phyloP scores from a whole-genome alignment of 2,329 filamentous ascomycete genomes.

The Colletotrichum magnum region DNA sequence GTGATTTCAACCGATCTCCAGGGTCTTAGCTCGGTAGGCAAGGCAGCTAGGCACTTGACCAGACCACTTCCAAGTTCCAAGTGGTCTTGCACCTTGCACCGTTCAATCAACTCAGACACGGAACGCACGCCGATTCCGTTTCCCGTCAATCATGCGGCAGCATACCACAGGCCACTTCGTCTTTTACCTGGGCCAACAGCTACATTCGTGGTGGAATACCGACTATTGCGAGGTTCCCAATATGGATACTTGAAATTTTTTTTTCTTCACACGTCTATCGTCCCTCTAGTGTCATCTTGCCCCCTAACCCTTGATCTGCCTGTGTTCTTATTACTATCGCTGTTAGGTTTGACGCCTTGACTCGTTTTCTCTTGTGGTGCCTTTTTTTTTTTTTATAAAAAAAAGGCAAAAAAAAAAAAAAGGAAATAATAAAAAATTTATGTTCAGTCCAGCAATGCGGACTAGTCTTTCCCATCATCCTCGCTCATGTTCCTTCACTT shows the following conservation, averaged over 20 bases:
- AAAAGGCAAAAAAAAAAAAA: too few species aligned
- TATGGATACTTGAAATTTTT: too few species aligned
- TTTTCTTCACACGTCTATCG: too few species aligned
- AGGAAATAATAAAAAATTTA: too few species aligned
- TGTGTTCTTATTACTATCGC: too few species aligned
- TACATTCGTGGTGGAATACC: conserved; percentile 30
- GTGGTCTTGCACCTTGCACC: neutral
- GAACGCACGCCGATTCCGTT: conserved; percentile 34
- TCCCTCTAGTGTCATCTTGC: too few species aligned
- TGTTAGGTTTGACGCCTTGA: too few species aligned
- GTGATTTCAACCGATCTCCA: conserved; percentile 36
- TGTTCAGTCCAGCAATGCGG: too few species aligned
- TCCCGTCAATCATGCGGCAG: conserved; percentile 33
- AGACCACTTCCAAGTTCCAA: neutral
- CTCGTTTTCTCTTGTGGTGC: too few species aligned
- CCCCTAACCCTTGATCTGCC: too few species aligned
- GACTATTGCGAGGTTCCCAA: neutral
- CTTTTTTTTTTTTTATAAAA: too few species aligned
- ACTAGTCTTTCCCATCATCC: neutral
- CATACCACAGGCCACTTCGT: neutral
- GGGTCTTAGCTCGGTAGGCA: conserved; percentile 27
- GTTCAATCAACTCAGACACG: conserved; percentile 30
- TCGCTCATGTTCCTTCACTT: too few species aligned
- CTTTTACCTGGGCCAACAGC: conserved; percentile 1
- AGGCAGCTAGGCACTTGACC: neutral